A percentile compares a stretch with the other conserved stretches of the same genome.
Conservation (phyloP, 2,329 filamentous ascomycete genomes). For the Furcasterigmium furcatum region DNA sequence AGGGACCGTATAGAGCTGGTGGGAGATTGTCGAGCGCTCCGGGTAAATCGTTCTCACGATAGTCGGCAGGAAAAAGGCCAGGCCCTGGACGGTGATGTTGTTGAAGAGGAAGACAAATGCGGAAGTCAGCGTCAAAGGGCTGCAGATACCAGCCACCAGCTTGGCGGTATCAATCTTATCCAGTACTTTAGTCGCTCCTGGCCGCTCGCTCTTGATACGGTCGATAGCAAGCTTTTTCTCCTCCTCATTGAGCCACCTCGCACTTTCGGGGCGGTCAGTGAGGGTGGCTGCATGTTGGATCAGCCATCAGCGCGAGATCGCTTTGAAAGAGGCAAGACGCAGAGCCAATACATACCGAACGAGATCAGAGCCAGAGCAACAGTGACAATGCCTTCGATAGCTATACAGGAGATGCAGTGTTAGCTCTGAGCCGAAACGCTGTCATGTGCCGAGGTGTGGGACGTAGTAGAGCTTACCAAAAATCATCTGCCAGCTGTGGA, state of each 20-base stretch:
- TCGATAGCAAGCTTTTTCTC: constrained; percentile 66
- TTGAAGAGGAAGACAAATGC: constrained; percentile 59
- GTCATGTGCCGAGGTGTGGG: too few species aligned
- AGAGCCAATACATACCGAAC: too few species aligned
- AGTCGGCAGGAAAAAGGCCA: constrained; percentile 69
- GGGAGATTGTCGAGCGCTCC: constrained; percentile 48
- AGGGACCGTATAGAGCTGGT: constrained; percentile 69
- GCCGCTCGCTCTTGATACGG: constrained; percentile 65
- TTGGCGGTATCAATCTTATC: constrained; percentile 59
- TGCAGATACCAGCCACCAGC: constrained; percentile 58
- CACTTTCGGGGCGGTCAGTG: constrained; percentile 67
- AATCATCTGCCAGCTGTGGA: constrained; percentile 65
- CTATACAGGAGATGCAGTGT: too few species aligned
- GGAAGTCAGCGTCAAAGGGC: constrained; percentile 55
- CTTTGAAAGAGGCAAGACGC: too few species aligned
- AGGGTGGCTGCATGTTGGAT: too few species aligned
- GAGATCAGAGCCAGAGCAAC: constrained; percentile 43
- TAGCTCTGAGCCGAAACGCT: too few species aligned
- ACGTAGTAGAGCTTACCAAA: constrained; percentile 42
- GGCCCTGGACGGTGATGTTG: constrained; percentile 70
- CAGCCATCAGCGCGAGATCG: too few species aligned
- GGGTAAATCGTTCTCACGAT: constrained; percentile 70
- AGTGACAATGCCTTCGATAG: constrained; percentile 62
- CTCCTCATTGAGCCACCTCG: constrained; percentile 60
- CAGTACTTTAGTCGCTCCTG: constrained; percentile 56